Evolutionary conservation across 2,329 filamentous ascomycete genomes (phyloP), one percentile per base, ranked within the genome.

Genomic region (Penicillium sp.): DNA sequence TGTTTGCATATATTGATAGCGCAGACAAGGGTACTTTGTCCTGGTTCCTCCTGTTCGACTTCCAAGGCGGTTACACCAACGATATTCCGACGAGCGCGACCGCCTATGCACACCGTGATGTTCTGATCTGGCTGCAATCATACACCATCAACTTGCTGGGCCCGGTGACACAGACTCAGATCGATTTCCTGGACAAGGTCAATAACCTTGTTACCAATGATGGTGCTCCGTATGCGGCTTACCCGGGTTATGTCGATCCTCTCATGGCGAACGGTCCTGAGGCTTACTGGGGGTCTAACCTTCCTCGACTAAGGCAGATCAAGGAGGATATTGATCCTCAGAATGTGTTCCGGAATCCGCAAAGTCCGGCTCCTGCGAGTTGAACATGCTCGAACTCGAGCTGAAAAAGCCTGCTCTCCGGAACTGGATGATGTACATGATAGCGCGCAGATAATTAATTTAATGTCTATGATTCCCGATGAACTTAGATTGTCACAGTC

Each of bases 31-130:
- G 81, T 5, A 85, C 84, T 0, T 71, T 82, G 5, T 62, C 85
- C 2, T 87, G 86, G 84, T 83, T 84, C 67, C 75, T 85, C 59
- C 84, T 87, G 48, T 88, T 88, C 67, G 84, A 88, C 68, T 81
- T 84, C 0, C 78, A 81, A n/a, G 86, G 86, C 49, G 86, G 87
- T 8, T 85, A 84, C 25, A 80, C 86, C 57, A 81, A 77, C 63
- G 85, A 88, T 58, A 76, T 84, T 1, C 73, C 84, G 0, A 69
- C 71, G 58, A 78, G 86, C 61, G 82, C 81, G 12, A 88, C 86
- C 0, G 82, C 86, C 8, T 89, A 86, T 66, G 81, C 83, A 0
- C 86, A 89, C 66, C 82, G 87, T 51, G 84, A 89, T 76, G 85
- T 85, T 63, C 66, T 88, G 39, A 81, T 87, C 72, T 87, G 86